These are phyloP conservation scores for Solanum medicagineum DNA, from an alignment of 257 asterid genomes.

Conservation along the genomic window DNA sequence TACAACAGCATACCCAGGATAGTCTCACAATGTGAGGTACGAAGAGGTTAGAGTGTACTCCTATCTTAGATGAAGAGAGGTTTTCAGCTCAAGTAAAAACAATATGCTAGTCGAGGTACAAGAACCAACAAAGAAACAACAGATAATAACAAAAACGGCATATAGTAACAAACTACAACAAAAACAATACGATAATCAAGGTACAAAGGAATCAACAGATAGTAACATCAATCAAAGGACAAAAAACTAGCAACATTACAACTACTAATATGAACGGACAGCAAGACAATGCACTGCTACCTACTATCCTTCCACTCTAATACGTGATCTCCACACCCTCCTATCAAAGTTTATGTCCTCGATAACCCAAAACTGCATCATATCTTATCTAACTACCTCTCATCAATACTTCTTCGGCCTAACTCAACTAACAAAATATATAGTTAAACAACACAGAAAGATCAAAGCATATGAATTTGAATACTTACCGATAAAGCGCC, in stretches of 20 bases:
- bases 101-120: background rate
- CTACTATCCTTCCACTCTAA: background rate
- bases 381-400: background rate
- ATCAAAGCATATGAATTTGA: background rate
- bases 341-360: background rate
- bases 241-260: background rate
- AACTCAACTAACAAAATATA: background rate
- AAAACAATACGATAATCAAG: background rate
- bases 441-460: background rate
- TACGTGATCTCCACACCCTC: background rate
- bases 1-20: background rate
- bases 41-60: background rate
- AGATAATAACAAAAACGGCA: too few species aligned
- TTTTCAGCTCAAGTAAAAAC: background rate
- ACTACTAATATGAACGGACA: background rate
- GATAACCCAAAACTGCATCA: background rate
- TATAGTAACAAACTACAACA: background rate
- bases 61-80: background rate
- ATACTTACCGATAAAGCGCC: constrained; percentile 69
- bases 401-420: background rate
- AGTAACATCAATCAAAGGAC: background rate
- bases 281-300: background rate
- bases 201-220: background rate
- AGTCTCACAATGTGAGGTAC: background rate
- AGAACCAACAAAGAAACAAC: too few species aligned